Evolutionary conservation across 140 eudicot species (phyloP).

Genomic region (Oenanthe javanica): DNA sequence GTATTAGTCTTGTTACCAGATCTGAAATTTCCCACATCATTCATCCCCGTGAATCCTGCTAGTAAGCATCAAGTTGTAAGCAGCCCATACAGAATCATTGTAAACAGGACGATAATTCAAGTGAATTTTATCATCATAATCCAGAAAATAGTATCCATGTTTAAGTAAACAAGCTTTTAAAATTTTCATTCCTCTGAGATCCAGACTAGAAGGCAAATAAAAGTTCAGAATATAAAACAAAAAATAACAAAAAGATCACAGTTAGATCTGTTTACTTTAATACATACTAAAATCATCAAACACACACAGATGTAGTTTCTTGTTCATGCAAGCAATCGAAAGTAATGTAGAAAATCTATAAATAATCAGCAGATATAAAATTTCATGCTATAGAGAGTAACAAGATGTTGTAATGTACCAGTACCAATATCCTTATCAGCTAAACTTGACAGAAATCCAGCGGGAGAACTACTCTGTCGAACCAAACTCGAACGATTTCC

Average conservation of each 20-base stretch:
- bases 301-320: background rate
- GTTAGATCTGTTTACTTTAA: background rate
- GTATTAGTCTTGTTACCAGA: constrained; percentile 19
- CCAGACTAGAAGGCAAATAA: background rate
- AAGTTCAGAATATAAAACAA: background rate
- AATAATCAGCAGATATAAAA: background rate
- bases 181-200: background rate
- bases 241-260: background rate
- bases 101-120: background rate
- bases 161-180: background rate
- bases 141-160: too few species aligned
- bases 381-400: background rate
- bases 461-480: constrained; percentile 85
- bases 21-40: constrained; percentile 40
- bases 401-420: constrained; percentile 29
- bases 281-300: background rate
- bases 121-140: too few species aligned
- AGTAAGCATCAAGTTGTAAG: constrained; percentile 2
- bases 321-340: background rate
- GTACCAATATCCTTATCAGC: constrained; percentile 15
- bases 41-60: constrained; percentile 41
- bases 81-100: constrained; percentile 2
- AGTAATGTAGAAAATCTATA: background rate
- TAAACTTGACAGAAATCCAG: constrained; percentile 53
- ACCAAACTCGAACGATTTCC: constrained; percentile 36